phyloP scores from a whole-genome alignment of 2,329 filamentous ascomycete genomes.

The Alternaria burnsii region DNA sequence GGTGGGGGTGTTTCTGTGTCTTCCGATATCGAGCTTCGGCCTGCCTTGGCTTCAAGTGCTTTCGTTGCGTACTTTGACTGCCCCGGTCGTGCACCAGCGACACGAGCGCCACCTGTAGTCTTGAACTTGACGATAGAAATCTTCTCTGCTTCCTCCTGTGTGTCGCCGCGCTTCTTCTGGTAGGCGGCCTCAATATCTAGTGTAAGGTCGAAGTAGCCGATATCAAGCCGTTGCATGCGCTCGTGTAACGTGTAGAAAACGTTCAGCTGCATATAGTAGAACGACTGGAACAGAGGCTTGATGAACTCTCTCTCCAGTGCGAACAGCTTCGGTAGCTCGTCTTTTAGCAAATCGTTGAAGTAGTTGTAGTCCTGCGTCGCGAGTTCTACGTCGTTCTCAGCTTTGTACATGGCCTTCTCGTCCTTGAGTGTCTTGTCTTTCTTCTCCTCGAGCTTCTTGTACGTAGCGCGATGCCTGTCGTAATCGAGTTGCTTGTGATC shows the following conservation, averaged over 20 bases:
- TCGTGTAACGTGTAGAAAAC: conserved; percentile 99
- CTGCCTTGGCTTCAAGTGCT: conserved; percentile 49
- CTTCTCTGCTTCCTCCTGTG: conserved; percentile 83
- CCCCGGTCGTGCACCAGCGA: conserved; percentile 33
- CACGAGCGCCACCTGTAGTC: conserved; percentile 72
- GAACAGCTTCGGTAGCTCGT: conserved; percentile 93
- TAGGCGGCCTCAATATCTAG: conserved; percentile 93
- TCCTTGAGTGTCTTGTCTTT: conserved; percentile 97
- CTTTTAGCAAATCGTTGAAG: conserved; percentile 96
- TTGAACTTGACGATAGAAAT: conserved; percentile 91
- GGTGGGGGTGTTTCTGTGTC: conserved; percentile 50
- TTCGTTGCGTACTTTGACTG: conserved; percentile 52
- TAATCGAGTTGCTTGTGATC: conserved; percentile 98
- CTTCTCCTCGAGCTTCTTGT: conserved; percentile 97
- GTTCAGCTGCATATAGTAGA: conserved; percentile 99
- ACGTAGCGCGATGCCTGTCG: conserved; percentile 80
- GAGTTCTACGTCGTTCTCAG: conserved; percentile 88
- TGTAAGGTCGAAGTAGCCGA: conserved; percentile 95
- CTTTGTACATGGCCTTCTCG: conserved; percentile 96
- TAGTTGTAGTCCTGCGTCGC: conserved; percentile 97
- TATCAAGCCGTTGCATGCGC: conserved; percentile 96
- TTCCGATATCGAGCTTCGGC: conserved; percentile 42
- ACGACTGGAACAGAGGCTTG: conserved; percentile 94
- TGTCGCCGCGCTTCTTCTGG: conserved; percentile 84
- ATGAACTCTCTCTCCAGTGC: conserved; percentile 92